Evolutionary conservation across 2,329 filamentous ascomycete species (phyloP).

Genomic region (Taxawa tesnikishii): DNA sequence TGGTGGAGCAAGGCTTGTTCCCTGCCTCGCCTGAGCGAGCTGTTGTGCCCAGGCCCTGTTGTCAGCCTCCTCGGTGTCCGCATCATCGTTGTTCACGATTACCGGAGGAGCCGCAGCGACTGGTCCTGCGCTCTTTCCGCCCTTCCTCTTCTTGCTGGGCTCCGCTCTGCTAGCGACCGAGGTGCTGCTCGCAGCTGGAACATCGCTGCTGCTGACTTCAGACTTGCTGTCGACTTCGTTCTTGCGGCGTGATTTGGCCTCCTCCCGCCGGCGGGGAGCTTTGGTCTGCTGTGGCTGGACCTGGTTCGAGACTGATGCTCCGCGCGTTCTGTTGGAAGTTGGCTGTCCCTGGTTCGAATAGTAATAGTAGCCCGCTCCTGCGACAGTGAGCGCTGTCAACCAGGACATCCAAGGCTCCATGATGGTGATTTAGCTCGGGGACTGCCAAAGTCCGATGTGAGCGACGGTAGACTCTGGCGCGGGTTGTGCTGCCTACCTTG

Average conservation of each 20-base stretch:
- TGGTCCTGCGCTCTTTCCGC: conserved; percentile 11
- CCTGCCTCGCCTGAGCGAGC: conserved; percentile 58
- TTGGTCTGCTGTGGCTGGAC: conserved; percentile 7
- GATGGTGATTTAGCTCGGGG: background rate
- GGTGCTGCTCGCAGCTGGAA: conserved; percentile 7
- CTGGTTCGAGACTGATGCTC: conserved; percentile 7
- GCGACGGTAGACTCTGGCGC: too few species aligned
- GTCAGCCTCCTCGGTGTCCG: conserved; percentile 46
- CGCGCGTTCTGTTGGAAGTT: conserved; percentile 8
- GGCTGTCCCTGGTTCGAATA: conserved; percentile 12
- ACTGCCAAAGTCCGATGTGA: too few species aligned
- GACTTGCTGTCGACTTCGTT: conserved; percentile 8
- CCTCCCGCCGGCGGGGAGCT: conserved; percentile 7
- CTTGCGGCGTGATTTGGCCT: conserved; percentile 11
- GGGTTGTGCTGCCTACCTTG: too few species aligned
- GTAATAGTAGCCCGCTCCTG: conserved; percentile 13
- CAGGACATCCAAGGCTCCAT: conserved; percentile 18
- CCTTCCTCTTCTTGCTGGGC: conserved; percentile 21
- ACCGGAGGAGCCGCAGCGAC: conserved; percentile 17
- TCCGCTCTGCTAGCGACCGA: conserved; percentile 8
- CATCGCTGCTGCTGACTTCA: conserved; percentile 9
- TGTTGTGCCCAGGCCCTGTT: conserved; percentile 68
- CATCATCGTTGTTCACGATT: conserved; percentile 16
- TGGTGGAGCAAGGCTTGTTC: conserved; percentile 42
- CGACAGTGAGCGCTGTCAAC: conserved; percentile 12